Conservation (phyloP, 208 protist genomes). For the Trypanosoma scelopori region DNA sequence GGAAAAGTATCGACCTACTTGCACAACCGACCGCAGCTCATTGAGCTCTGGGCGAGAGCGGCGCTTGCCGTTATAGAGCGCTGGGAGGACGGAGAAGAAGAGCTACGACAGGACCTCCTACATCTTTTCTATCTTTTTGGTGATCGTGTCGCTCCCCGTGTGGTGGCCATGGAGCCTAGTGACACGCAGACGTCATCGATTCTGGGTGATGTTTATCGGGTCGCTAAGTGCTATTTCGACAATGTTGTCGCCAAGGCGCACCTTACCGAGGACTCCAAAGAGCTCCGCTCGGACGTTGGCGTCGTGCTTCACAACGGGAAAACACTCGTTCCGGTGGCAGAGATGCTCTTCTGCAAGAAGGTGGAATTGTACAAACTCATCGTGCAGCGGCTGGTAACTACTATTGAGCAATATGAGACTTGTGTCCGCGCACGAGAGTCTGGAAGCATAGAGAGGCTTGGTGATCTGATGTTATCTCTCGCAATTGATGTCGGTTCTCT, state of each 20-base stretch:
- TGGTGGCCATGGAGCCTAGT: background rate
- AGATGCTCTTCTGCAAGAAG: conserved; percentile 78
- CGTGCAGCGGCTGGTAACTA: conserved; percentile 40
- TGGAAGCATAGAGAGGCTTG: conserved; percentile 3
- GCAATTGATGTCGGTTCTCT: conserved; percentile 32
- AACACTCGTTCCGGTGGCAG: conserved; percentile 70
- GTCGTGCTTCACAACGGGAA: conserved; percentile 80
- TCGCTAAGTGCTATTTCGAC: conserved; percentile 61
- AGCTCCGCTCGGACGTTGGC: conserved; percentile 60
- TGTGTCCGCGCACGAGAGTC: conserved; percentile 52
- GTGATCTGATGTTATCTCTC: conserved; percentile 41
- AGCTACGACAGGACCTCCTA: conserved; percentile 73
- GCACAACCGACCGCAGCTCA: conserved; percentile 29
- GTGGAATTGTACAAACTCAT: conserved; percentile 57
- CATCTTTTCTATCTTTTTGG: conserved; percentile 75
- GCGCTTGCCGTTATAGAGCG: conserved; percentile 42
- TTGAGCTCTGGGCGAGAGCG: conserved; percentile 53
- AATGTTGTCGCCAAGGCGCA: conserved; percentile 70
- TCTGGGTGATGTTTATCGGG: conserved; percentile 3
- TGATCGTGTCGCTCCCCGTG: conserved; percentile 52
- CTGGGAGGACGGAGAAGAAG: conserved; percentile 61
- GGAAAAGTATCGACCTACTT: conserved; percentile 48
- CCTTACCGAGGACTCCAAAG: conserved; percentile 63
- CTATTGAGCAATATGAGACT: conserved; percentile 62
- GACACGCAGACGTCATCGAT: conserved; percentile 1